A percentile compares a stretch with the other conserved stretches of the same genome.
phyloP scores from a whole-genome alignment of 78 protist species.

The Dictyostelium intermedium region DNA sequence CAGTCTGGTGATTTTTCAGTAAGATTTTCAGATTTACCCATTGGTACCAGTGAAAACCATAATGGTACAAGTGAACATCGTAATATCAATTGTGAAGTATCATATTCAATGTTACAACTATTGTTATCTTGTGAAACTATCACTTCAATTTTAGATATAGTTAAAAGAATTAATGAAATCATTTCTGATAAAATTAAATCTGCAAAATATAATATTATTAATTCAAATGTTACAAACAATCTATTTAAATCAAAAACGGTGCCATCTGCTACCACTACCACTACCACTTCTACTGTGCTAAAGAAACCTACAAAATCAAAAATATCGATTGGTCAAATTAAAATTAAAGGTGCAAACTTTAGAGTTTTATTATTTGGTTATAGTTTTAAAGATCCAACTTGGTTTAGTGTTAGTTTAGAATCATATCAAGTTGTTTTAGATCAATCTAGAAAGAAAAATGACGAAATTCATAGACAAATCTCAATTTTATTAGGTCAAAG shows the following conservation, averaged over 20 bases:
- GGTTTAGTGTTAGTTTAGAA: conserved; percentile 54
- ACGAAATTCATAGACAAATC: conserved; percentile 69
- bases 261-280: not conserved
- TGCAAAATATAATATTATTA: conserved; percentile 5
- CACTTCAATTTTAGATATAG: conserved; percentile 34
- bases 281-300: too few relatives aligned
- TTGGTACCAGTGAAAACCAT: not conserved
- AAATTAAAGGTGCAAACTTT: conserved; percentile 43
- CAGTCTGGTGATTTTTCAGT: conserved; percentile 35
- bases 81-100: conserved; percentile 36
- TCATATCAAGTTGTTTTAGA: conserved; percentile 55
- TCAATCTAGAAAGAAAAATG: conserved; percentile 54
- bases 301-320: not conserved
- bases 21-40: conserved; percentile 47
- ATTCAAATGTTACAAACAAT: not conserved
- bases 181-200: conserved; percentile 40
- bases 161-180: conserved; percentile 45
- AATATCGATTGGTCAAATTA: conserved; percentile 59
- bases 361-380: conserved; percentile 55
- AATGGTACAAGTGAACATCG: not conserved
- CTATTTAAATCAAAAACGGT: not conserved
- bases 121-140: conserved; percentile 72
- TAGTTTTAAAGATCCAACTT: conserved; percentile 69
- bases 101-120: conserved; percentile 16
- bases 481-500: conserved; percentile 54